These are phyloP conservation scores for Ophiostoma pallidulum DNA, from an alignment of 2,329 filamentous ascomycete genomes.

Conservation along the genomic window DNA sequence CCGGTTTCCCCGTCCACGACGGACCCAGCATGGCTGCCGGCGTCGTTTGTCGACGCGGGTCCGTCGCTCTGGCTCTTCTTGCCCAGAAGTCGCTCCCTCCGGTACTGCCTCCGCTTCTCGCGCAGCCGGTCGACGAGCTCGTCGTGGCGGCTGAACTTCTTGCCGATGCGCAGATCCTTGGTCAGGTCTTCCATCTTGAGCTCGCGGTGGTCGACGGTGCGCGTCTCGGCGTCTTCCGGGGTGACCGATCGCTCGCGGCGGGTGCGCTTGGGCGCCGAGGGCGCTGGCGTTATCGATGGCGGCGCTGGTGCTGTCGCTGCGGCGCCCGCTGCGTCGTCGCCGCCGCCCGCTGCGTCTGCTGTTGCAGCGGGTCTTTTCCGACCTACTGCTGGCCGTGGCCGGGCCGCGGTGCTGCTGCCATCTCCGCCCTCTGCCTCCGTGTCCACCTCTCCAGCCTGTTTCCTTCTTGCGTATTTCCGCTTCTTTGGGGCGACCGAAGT, in stretches of 20 bases:
- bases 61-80: conserved; percentile 24
- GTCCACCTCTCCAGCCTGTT: neutral
- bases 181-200: conserved; percentile 67
- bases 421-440: neutral
- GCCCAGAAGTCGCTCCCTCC: conserved; percentile 28
- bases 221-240: conserved; percentile 53
- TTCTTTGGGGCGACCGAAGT: conserved; percentile 3
- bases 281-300: neutral
- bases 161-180: conserved; percentile 60
- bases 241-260: conserved; percentile 40
- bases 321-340: neutral
- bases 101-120: conserved; percentile 27
- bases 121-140: conserved; percentile 61
- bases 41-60: conserved; percentile 16
- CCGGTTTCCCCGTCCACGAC: conserved; percentile 1
- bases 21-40: conserved; percentile 9
- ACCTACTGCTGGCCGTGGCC: neutral
- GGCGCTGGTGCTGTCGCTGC: neutral
- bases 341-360: neutral
- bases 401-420: neutral
- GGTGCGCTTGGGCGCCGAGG: conserved; percentile 19
- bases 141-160: conserved; percentile 64
- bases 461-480: conserved; percentile 8
- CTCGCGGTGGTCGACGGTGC: conserved; percentile 54
- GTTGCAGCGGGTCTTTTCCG: neutral